Evolutionary conservation across 768 basidiomycete genomes (phyloP).

Genomic region (Chiua virens): DNA sequence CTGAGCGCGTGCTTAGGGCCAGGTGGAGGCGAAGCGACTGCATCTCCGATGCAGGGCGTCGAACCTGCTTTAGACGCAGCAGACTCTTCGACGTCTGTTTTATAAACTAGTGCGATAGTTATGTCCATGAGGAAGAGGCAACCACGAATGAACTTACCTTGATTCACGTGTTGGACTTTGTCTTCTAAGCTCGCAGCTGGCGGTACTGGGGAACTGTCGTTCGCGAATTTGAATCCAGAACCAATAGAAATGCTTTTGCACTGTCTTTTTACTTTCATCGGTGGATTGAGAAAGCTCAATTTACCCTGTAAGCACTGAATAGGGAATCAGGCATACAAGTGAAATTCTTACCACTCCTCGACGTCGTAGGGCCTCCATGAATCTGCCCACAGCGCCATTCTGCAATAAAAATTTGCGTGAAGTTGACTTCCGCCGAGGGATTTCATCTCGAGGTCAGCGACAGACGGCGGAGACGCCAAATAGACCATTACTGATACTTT

Average conservation of each 20-base stretch:
- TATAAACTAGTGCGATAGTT: slow-evolving; percentile 22
- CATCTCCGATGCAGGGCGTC: neutral
- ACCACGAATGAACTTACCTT: slow-evolving; percentile 17
- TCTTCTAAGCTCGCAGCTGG: slow-evolving; percentile 32
- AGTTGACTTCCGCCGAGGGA: slow-evolving; percentile 17
- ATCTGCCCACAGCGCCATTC: slow-evolving; percentile 33
- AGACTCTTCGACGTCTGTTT: slow-evolving; percentile 25
- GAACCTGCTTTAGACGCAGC: neutral
- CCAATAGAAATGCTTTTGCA: slow-evolving; percentile 27
- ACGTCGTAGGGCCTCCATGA: slow-evolving; percentile 41
- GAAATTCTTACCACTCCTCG: slow-evolving; percentile 46
- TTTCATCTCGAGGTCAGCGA: slow-evolving; percentile 33
- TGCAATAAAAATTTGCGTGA: slow-evolving; percentile 38
- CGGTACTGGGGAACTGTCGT: slow-evolving; percentile 20
- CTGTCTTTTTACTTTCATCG: slow-evolving; percentile 12
- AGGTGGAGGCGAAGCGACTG: neutral
- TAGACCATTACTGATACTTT: slow-evolving; percentile 29
- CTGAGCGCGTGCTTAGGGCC: neutral
- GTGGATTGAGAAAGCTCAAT: slow-evolving; percentile 26
- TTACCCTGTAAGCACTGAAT: slow-evolving; percentile 27
- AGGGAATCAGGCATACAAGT: neutral
- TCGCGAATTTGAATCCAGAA: slow-evolving; percentile 23
- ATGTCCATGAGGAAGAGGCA: neutral
- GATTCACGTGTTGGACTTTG: slow-evolving; percentile 31
- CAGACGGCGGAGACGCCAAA: slow-evolving; percentile 38